A percentile compares a stretch with the other conserved stretches of the same genome.
Evolutionary conservation across 2,329 filamentous ascomycete genomes (phyloP).

Genomic region (Pestalotiopsis sp.): DNA sequence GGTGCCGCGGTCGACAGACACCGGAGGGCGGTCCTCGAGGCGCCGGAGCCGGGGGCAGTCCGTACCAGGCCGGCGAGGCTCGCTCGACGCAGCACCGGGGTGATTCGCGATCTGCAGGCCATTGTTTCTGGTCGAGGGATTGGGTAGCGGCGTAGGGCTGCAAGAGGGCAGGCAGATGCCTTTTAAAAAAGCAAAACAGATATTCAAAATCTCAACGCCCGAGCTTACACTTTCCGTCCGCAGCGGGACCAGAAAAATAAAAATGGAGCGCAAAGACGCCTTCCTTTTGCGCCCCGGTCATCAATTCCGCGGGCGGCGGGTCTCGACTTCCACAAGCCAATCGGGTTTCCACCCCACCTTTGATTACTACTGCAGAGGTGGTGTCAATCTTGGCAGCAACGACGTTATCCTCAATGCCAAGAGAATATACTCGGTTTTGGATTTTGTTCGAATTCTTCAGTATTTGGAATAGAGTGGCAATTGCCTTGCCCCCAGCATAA

Average conservation of each 20-base stretch:
- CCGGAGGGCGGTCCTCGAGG: conserved; percentile 12
- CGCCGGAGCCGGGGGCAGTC: conserved; percentile 9
- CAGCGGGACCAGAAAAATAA: not conserved
- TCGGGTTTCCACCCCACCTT: not conserved
- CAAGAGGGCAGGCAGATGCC: not conserved
- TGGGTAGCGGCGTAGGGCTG: not conserved
- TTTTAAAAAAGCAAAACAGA: not conserved
- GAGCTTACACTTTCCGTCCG: not conserved
- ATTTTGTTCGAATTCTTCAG: not conserved
- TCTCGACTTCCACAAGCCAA: not conserved
- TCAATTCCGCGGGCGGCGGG: not conserved
- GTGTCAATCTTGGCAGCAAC: not conserved
- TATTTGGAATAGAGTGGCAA: not conserved
- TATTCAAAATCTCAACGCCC: not conserved
- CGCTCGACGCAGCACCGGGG: conserved; percentile 26
- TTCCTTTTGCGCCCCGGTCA: not conserved
- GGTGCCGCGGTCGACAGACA: conserved; percentile 27
- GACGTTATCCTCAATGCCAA: not conserved
- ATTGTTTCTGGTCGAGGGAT: conserved; percentile 15
- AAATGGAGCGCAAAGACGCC: not conserved
- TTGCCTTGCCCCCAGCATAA: not conserved
- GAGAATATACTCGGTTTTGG: not conserved
- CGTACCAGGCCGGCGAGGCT: conserved; percentile 21
- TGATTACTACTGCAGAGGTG: not conserved
- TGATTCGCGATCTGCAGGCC: conserved; percentile 29